Evolutionary conservation across 345 rosid genomes (phyloP).

Genomic region (Gossypium longicalyx): DNA sequence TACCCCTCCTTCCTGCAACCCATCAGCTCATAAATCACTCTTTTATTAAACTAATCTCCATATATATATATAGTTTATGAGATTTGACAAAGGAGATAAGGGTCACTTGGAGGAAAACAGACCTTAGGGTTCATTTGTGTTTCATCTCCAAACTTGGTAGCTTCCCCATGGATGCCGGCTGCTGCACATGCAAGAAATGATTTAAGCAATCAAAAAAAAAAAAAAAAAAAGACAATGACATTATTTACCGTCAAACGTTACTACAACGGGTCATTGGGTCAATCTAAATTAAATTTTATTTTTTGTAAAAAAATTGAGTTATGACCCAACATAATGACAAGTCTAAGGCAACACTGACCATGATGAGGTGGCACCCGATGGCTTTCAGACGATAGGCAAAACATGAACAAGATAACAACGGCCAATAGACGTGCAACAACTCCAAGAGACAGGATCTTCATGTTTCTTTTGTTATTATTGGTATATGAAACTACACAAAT

Average conservation of each 20-base stretch:
- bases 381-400: slow-evolving; percentile 16
- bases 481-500: neutral
- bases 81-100: neutral
- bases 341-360: slow-evolving; percentile 4
- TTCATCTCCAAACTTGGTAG: neutral
- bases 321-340: neutral
- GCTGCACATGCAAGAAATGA: neutral
- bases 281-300: too few relatives aligned
- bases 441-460: slow-evolving; percentile 21
- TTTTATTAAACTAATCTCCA: neutral
- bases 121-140: slow-evolving; percentile 17
- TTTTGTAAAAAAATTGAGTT: neutral
- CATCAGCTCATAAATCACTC: neutral
- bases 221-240: neutral
- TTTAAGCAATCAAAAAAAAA: too few relatives aligned
- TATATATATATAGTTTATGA: neutral
- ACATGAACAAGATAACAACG: slow-evolving; percentile 23
- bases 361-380: slow-evolving; percentile 22
- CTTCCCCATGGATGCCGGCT: slow-evolving; percentile 1
- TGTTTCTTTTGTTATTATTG: neutral
- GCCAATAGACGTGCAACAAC: neutral
- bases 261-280: neutral
- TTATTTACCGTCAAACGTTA: neutral
- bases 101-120: neutral
- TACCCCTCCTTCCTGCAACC: slow-evolving; percentile 15